Evolutionary conservation across 257 asterid species (phyloP).

Genomic region (Gentiana macrophylla): DNA sequence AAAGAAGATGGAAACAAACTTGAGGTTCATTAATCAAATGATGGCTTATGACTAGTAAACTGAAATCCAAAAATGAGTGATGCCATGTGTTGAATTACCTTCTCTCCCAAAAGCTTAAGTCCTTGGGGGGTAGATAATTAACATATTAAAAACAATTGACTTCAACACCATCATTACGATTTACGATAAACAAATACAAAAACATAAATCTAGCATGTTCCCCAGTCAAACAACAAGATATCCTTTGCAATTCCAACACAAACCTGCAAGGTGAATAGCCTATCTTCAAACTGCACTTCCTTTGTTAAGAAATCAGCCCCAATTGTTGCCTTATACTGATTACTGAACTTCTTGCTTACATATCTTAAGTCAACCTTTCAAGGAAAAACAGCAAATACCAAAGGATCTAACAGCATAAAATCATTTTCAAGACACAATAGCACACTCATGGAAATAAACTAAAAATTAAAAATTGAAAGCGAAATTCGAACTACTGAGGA

Average conservation of each 20-base stretch:
- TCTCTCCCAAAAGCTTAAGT: too few relatives aligned
- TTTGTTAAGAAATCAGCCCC: conserved; percentile 98
- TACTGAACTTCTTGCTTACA: conserved; percentile 96
- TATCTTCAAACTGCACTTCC: conserved; percentile 95
- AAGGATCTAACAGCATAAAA: neutral
- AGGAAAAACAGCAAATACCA: conserved; percentile 24
- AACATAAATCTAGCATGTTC: neutral
- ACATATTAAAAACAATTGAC: too few relatives aligned
- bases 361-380: conserved; percentile 51
- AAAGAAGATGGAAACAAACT: too few relatives aligned
- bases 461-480: too few relatives aligned
- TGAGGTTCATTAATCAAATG: too few relatives aligned
- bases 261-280: conserved; percentile 95
- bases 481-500: conserved; percentile 27
- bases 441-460: neutral
- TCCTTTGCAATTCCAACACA: conserved; percentile 4
- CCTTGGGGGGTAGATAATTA: too few relatives aligned
- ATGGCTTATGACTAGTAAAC: too few relatives aligned
- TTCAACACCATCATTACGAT: too few relatives aligned
- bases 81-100: too few relatives aligned
- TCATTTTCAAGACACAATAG: neutral
- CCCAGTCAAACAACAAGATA: neutral
- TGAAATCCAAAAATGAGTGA: too few relatives aligned
- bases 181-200: neutral
- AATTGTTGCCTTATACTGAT: conserved; percentile 96